Evolutionary conservation across 78 protist genomes (phyloP), one percentile per base, ranked within the genome.

Genomic region (Andalucia godoyi): DNA sequence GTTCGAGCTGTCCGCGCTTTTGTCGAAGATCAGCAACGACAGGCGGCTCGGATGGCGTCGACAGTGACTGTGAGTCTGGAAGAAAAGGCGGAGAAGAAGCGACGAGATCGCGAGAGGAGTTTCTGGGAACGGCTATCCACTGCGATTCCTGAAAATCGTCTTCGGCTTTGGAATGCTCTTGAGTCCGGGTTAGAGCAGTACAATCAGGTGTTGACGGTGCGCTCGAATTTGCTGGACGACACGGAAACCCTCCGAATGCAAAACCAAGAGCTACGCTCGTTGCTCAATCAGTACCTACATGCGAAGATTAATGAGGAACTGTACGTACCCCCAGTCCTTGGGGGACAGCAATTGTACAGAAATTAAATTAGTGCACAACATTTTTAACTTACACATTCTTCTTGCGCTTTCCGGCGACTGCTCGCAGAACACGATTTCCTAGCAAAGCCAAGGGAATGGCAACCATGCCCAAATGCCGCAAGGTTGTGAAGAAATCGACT

Each of bases 241-340:
- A 65, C 79, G 9, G 65, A 42, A 45, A 37, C 21, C 39, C 33
- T 85, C 29, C 66, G 67, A 43, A 10, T 29, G 57, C 83, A 79
- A 41, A 85, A 85, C 60, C 59, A 58, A 7, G 90, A 84, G 80
- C 80, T 84, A 39, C 77, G 81, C 71, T 30, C 57, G 45, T 69
- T 84, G 37, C 74, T 77, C 13, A 67, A 79, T 69, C 74, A 70
- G 57, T 79, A 80, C 76, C 49, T 84, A 30, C 29, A 17, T 5
- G 34, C 80, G 29, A 37, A n/a, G 34, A 12, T 79, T 49, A 79
- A 79, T 68, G 71, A 73, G 33, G 85, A 79, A 63, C 73, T 79
- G 18, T 43, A 32, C 30, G 40, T 42, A 25, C 85, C 85, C 4
- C 85, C 85, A n/a, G n/a, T n/a, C n/a, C n/a, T n/a, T n/a, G n/a